Evolutionary conservation across 2,329 filamentous ascomycete genomes (phyloP).

Genomic region (Coniella vitis): DNA sequence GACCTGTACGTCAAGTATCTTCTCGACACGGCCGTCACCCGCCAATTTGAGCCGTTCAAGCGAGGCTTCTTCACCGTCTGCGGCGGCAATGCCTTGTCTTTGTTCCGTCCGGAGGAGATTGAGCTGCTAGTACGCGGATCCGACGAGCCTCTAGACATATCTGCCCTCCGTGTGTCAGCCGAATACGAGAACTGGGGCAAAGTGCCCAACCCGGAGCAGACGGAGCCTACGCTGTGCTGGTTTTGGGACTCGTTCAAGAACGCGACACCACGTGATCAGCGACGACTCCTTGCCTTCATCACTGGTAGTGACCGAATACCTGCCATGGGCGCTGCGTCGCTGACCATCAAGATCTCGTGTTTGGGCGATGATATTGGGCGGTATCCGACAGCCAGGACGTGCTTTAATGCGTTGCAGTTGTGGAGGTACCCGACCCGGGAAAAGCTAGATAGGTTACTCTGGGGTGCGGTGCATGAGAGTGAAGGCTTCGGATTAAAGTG

Average conservation of each 20-base stretch:
- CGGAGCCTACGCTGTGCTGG: conserved; percentile 67
- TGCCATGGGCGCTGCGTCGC: conserved; percentile 74
- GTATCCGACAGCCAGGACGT: conserved; percentile 82
- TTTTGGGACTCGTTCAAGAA: conserved; percentile 79
- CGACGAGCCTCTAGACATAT: conserved; percentile 75
- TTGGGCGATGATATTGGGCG: conserved; percentile 67
- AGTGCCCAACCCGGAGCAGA: conserved; percentile 42
- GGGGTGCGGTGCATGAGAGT: conserved; percentile 82
- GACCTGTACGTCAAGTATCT: conserved; percentile 75
- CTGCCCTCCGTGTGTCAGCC: conserved; percentile 67
- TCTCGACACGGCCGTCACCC: conserved; percentile 67
- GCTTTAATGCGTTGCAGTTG: conserved; percentile 79
- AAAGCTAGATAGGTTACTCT: conserved; percentile 65
- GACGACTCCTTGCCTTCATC: conserved; percentile 76
- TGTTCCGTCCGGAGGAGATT: conserved; percentile 88
- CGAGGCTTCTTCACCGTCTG: conserved; percentile 90
- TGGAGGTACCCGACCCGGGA: conserved; percentile 63
- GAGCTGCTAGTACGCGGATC: conserved; percentile 81
- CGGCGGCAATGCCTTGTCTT: conserved; percentile 75
- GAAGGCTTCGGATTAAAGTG: conserved; percentile 88
- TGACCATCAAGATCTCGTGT: conserved; percentile 70
- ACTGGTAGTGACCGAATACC: conserved; percentile 88
- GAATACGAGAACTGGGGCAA: conserved; percentile 73
- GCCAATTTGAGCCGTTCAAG: conserved; percentile 91
- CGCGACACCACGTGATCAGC: conserved; percentile 60